Evolutionary conservation across 2,329 filamentous ascomycete species (phyloP).

Genomic region (Alternaria consortialis): DNA sequence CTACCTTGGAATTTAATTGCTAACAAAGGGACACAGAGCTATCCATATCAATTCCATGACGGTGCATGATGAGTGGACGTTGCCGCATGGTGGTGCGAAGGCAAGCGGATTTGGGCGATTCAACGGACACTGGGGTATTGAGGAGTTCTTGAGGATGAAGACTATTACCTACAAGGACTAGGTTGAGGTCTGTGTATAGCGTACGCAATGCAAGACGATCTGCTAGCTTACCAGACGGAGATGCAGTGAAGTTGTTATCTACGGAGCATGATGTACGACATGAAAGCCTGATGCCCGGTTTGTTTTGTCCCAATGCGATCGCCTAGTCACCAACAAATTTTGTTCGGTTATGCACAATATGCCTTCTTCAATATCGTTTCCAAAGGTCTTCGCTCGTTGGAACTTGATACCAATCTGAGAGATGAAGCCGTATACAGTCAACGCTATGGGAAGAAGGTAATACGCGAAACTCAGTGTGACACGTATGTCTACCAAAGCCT

Average conservation of each 20-base stretch:
- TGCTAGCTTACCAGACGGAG: no score
- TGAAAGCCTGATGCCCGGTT: background rate
- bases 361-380: background rate
- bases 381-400: background rate
- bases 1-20: background rate
- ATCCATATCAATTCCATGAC: conserved; percentile 63
- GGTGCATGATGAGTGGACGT: conserved; percentile 58
- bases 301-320: background rate
- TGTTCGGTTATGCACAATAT: background rate
- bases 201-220: no score
- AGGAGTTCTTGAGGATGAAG: conserved; percentile 58
- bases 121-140: conserved; percentile 56
- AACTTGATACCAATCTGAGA: background rate
- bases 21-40: conserved; percentile 41
- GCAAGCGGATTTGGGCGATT: conserved; percentile 60
- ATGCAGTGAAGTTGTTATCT: background rate
- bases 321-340: no score
- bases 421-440: background rate
- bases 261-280: background rate
- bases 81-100: conserved; percentile 62
- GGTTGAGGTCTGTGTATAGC: background rate
- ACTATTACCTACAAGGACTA: conserved; percentile 53
- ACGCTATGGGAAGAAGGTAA: background rate
- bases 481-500: background rate
- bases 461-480: background rate